Evolutionary conservation across 2,329 filamentous ascomycete genomes (phyloP).

Genomic region (Paracamarosporium sp.): DNA sequence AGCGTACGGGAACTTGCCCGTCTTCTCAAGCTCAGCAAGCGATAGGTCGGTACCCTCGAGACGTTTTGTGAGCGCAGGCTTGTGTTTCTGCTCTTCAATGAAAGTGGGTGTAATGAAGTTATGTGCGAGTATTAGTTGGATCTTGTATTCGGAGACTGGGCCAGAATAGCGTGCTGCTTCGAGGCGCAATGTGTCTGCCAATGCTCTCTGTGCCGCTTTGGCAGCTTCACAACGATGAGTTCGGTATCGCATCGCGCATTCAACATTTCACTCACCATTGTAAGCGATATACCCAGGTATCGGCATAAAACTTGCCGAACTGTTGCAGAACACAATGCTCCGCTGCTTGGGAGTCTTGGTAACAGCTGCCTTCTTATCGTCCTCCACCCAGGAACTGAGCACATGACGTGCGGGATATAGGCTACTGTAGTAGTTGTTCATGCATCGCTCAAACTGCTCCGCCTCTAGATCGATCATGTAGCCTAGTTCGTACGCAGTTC

Average conservation of each 20-base stretch:
- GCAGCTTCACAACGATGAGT: background rate
- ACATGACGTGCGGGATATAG: too few species aligned
- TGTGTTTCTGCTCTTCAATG: slow-evolving; percentile 32
- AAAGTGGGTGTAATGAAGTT: slow-evolving; percentile 33
- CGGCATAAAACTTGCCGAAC: slow-evolving; percentile 23
- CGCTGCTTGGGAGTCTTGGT: too few species aligned
- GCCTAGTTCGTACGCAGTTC: slow-evolving; percentile 23
- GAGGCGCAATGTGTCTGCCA: slow-evolving; percentile 36
- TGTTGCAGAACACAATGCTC: slow-evolving; percentile 33
- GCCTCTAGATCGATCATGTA: slow-evolving; percentile 28
- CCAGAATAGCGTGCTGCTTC: slow-evolving; percentile 26
- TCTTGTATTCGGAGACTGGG: slow-evolving; percentile 23
- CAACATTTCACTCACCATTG: background rate
- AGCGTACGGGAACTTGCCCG: slow-evolving; percentile 25
- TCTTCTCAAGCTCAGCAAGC: slow-evolving; percentile 20
- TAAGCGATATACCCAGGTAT: slow-evolving; percentile 35
- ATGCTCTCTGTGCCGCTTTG: slow-evolving; percentile 17
- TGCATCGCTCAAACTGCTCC: slow-evolving; percentile 24
- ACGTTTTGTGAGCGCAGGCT: slow-evolving; percentile 32
- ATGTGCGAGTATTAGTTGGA: slow-evolving; percentile 32
- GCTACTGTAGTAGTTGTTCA: too few species aligned
- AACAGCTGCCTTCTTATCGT: too few species aligned
- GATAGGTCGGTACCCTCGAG: slow-evolving; percentile 26
- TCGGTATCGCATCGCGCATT: background rate
- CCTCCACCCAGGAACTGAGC: too few species aligned